Percentiles rank a stretch among this genome's conserved stretches.
These are phyloP conservation scores for Malus hybrid DNA, from an alignment of 331 rosid genomes.

Conservation along the genomic window DNA sequence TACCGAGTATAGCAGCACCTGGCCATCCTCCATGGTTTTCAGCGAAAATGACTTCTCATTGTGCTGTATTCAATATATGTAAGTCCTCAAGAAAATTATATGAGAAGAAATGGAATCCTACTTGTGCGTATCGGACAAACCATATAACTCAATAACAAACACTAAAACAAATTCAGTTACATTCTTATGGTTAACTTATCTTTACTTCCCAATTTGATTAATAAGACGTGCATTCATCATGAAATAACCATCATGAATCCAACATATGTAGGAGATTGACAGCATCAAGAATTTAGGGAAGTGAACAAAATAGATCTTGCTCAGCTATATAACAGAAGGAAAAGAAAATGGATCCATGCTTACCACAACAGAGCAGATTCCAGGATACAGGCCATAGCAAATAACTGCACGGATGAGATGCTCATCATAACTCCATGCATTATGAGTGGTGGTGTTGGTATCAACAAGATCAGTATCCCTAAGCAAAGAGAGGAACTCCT, in stretches of 20 bases:
- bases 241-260: not conserved
- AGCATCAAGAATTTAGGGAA: not conserved
- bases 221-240: not conserved
- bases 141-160: not conserved
- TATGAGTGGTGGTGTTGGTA: conserved; percentile 43
- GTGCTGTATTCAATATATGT: conserved; percentile 47
- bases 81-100: conserved; percentile 10
- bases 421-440: conserved; percentile 60
- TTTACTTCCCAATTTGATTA: not conserved
- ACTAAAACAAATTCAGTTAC: not conserved
- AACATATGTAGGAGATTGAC: not conserved
- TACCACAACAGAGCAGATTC: conserved; percentile 92
- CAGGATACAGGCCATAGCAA: conserved; percentile 93
- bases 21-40: conserved; percentile 99
- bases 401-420: conserved; percentile 70
- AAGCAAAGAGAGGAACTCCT: conserved; percentile 65
- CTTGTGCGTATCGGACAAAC: not conserved
- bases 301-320: not conserved
- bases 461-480: conserved; percentile 73
- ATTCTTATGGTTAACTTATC: not conserved
- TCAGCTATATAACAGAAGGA: not conserved
- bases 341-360: conserved; percentile 10
- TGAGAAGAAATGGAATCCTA: not conserved
- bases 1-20: conserved; percentile 82
- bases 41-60: conserved; percentile 80